phyloP scores from a whole-genome alignment of 495 filamentous ascomycete genomes.

The Tricharina praecox region DNA sequence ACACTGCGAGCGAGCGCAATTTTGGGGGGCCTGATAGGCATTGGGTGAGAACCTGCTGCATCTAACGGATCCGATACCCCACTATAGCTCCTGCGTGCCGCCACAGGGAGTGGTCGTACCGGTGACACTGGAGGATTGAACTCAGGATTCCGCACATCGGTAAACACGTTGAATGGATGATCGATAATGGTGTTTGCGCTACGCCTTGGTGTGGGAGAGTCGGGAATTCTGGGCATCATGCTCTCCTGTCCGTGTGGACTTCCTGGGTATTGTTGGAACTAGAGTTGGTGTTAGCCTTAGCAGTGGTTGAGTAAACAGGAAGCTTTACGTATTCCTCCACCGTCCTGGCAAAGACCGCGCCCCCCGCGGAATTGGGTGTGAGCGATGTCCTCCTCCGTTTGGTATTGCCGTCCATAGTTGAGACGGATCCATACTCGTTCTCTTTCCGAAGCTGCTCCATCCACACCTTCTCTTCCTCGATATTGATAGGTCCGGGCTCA shows the following conservation, averaged over 20 bases:
- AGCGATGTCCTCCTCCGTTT: conserved; percentile 32
- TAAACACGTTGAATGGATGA: conserved; percentile 24
- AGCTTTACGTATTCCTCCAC: conserved; percentile 27
- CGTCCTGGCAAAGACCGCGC: conserved; percentile 10
- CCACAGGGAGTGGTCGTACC: conserved; percentile 61
- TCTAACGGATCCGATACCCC: conserved; percentile 58
- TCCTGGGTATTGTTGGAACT: conserved; percentile 26
- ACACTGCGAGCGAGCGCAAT: conserved; percentile 4
- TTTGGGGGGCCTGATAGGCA: conserved; percentile 28
- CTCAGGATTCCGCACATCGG: conserved; percentile 25
- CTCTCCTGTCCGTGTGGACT: conserved; percentile 15
- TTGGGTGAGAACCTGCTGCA: conserved; percentile 31
- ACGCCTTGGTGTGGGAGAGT: not conserved
- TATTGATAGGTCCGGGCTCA: conserved; percentile 28
- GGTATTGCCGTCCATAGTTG: conserved; percentile 18
- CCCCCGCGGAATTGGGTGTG: conserved; percentile 23
- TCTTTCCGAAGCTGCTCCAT: conserved; percentile 30
- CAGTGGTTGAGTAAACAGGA: not conserved
- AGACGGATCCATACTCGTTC: conserved; percentile 19
- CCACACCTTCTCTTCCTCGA: conserved; percentile 32
- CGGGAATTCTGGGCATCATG: conserved; percentile 21
- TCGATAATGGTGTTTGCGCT: conserved; percentile 21
- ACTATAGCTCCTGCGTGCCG: conserved; percentile 72
- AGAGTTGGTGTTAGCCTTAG: not conserved
- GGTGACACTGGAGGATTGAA: conserved; percentile 33